Evolutionary conservation across 805 yeast genomes (phyloP), one percentile per base, ranked within the genome.

Genomic region (Candida palmyrensis): DNA sequence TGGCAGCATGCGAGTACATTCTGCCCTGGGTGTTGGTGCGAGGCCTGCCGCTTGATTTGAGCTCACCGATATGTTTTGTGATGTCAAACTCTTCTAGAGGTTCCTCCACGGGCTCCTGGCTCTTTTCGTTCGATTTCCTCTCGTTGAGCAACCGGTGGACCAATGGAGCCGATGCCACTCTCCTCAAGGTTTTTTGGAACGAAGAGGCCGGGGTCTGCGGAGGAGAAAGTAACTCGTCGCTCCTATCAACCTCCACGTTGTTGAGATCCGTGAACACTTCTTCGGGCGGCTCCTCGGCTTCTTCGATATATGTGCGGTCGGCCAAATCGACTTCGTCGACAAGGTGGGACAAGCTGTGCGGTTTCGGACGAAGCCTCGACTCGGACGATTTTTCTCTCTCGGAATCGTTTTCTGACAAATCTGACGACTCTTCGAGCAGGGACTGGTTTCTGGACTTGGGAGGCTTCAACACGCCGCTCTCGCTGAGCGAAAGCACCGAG

Each of bases 101-200:
- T 14, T 30, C 37, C 39, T 51, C 18, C 62, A 51, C 36, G 60
- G 68, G 31, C 62, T 63, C 37, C 63, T 70, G 16, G 42, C 46
- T 3, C 50, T 38, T 14, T 33, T 36, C 11, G 39, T 36, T 9
- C 29, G 17, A 18, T 23, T 38, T 13, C n/a, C 41, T 32, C 9
- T 48, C 63, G 37, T 45, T 47, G 38, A 63, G 40, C n/a, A 62
- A 37, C 4, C 63, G 38, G 39, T 56, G 59, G 12, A 65, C 82
- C 35, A 82, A 65, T 8, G 95, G 95, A 1, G 92, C 94, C 0
- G 95, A 85, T 0, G 95, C 89, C 2, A 83, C 94, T 40, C 94
- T 67, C 39, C 92, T 64, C 16, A 84, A 59, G 14, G 66, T 64
- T 26, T 63, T 57, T 14, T 61, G 70, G 25, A 69, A 48, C 1